phyloP scores from a whole-genome alignment of 176 grass and related monocot species.

The Ananas comosus region DNA sequence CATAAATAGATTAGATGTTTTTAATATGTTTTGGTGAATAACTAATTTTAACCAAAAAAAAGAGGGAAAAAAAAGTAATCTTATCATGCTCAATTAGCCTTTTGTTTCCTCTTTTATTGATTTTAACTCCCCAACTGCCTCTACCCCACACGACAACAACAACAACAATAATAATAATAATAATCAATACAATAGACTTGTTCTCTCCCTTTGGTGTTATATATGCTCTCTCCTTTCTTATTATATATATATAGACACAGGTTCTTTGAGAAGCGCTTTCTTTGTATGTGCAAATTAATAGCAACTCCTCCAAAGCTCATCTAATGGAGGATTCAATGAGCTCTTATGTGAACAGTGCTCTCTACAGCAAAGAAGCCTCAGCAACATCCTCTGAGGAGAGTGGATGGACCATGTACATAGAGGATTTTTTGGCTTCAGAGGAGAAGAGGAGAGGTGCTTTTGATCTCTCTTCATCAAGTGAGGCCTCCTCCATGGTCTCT shows the following conservation, averaged over 20 bases:
- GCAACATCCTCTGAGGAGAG: slow-evolving; percentile 35
- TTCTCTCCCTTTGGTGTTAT: background rate
- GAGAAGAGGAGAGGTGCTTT: background rate
- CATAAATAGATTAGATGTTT: too few species aligned
- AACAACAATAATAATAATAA: background rate
- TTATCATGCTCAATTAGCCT: background rate
- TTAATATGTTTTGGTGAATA: too few species aligned
- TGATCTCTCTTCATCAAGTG: background rate
- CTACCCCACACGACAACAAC: background rate
- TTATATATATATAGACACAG: background rate
- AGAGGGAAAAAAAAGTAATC: background rate
- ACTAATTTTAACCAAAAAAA: too few species aligned
- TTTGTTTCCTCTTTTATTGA: slow-evolving; percentile 3
- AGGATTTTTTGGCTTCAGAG: slow-evolving; percentile 28
- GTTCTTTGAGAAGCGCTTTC: background rate
- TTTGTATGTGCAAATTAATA: background rate
- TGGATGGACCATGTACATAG: slow-evolving; percentile 63
- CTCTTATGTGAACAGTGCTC: slow-evolving; percentile 5
- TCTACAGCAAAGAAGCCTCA: background rate
- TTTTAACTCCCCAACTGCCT: background rate
- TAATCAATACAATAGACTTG: background rate
- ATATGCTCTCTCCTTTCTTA: background rate
- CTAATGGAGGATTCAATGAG: slow-evolving; percentile 35
- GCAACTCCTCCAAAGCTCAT: background rate
- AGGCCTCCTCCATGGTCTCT: slow-evolving; percentile 22